Evolutionary conservation across 441 rosid genomes (phyloP), one percentile per base, ranked within the genome.

Genomic region (Croton laevigatus): DNA sequence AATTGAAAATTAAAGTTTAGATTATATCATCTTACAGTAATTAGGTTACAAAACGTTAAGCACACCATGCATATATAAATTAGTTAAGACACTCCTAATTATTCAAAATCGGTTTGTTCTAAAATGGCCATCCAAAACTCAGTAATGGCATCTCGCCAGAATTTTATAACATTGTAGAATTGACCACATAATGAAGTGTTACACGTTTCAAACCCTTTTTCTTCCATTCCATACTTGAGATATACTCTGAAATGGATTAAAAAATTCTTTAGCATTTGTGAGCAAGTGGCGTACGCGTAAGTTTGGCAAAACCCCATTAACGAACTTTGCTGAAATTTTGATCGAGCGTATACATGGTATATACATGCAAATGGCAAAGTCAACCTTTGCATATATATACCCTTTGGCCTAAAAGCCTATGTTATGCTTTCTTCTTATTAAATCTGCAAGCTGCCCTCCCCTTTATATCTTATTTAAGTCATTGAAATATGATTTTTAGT

Each of bases 271-370:
- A 44, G 74, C 63, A 34, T 60, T 69, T 40, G 38, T 68, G 3
- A 36, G 11, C 84, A 73, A 77, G 65, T 73, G 66, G 80, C 79
- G 62, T n/a, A 76, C 78, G 78, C 79, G 62, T n/a, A 76, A 79
- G 78, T 79, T 86, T 48, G 90, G 88, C 84, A 62, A 66, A 71
- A 71, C 44, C 34, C 83, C 85, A 84, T 81, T 68, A 70, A 52
- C 70, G 60, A 42, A 67, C 65, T 57, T 73, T 74, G 72, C 82
- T 72, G 79, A 79, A 16, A 40, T 71, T 34, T 79, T 80, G 63
- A 69, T 72, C 57, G 32, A 78, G 2, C n/a, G 32, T 27, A 27
- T 27, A 27, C 2, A 27, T 27, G 32, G 75, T 51, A 69, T 71
- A 79, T 76, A 67, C 70, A 73, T 71, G 74, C 72, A 27, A n/a